Evolutionary conservation across 345 rosid genomes (phyloP), one percentile per base, ranked within the genome.

Genomic region (Eucalyptus pumila): DNA sequence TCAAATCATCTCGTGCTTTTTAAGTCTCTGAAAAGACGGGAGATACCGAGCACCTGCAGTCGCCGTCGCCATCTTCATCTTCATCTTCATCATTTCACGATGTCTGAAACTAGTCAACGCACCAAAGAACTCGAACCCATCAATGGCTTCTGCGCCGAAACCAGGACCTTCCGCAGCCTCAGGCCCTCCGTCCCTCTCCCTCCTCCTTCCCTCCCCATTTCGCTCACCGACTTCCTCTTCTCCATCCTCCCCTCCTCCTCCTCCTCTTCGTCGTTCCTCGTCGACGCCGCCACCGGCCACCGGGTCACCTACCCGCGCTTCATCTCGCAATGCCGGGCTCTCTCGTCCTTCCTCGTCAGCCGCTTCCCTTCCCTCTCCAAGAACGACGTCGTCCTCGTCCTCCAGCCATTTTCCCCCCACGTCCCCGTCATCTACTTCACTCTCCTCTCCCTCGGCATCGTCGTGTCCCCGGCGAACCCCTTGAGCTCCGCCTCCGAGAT

Each of bases 371-470:
- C 85, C 44, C 89, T 88, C 89, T 90, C 89, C 67, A 89, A 87
- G 88, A 81, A 87, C 87, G 92, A 92, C 87, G 91, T 92, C 51
- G 94, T 86, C 40, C 90, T 91, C 54, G 81, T 93, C 47, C 87
- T 91, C 52, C 86, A 89, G 15, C 92, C 93, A 1, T 17, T 47
- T 69, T 91, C 93, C n/a, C 85, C 87, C 83, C 89, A 85, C n/a
- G 89, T 91, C 89, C 94, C 94, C 4, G 50, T 92, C 69, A 54
- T 88, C 87, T 92, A 93, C 93, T 88, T 94, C 47, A 50, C 92
- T 19, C 89, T 89, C 76, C 89, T 93, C 91, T 91, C 93, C 32
- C 87, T 91, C 86, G 94, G 92, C 49, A 89, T 92, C 56, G 89
- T 92, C 21, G 90, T 90, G 19, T 90, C 93, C 81, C 91, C 93